Base-by-base conservation (phyloP, 192 early-diverging fungal genomes). In the Mortierella hygrophila region DNA sequence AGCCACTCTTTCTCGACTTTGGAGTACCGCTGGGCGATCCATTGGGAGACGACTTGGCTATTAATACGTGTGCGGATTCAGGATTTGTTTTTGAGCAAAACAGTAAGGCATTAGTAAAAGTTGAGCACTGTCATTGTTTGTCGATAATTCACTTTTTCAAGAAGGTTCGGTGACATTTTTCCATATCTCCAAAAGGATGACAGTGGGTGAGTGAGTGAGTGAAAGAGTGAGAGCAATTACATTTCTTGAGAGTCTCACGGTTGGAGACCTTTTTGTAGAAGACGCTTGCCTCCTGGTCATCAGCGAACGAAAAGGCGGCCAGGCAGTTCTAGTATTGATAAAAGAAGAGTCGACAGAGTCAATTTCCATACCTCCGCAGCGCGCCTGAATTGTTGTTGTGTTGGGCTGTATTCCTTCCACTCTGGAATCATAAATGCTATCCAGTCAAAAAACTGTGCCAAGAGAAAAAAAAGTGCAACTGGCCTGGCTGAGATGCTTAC, bases 241-340 rank as follows among this genome's bases (percentile, higher is more conserved):
- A 52, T 83, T 82, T 86, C 72, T 82, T 76, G 77, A 88, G 78
- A 37, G 78, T 76, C 65, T 92, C 91, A 35, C 92, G 89, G 73
- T 89, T 90, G 13, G 75, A 87, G 23, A 96, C 91, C 78, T 94
- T 96, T 63, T 90, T 92, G 55, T 90, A 91, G 83, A 96, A 94
- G 72, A 89, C 82, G 29, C 87, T 76, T 9, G 95, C 94, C 49
- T 96, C 95, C 52, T 91, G 88, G 40, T 90, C 92, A 78, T 95
- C 92, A 15, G 91, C 90, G 87, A 95, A 96, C 11, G 93, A 94
- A n/a, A 96, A 89, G 23, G 93, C 95, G 55, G 94, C 93, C 37
- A 92, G 78, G 65, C 92, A 90, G 81, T 93, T 90, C 89, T 93
- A 73, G 11, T n/a, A 70, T 52, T 57, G 16, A 8, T 26, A 32